These are phyloP conservation scores for Ceratocystis alfenasii DNA, from an alignment of 2,329 filamentous ascomycete species.

Conservation along the genomic window DNA sequence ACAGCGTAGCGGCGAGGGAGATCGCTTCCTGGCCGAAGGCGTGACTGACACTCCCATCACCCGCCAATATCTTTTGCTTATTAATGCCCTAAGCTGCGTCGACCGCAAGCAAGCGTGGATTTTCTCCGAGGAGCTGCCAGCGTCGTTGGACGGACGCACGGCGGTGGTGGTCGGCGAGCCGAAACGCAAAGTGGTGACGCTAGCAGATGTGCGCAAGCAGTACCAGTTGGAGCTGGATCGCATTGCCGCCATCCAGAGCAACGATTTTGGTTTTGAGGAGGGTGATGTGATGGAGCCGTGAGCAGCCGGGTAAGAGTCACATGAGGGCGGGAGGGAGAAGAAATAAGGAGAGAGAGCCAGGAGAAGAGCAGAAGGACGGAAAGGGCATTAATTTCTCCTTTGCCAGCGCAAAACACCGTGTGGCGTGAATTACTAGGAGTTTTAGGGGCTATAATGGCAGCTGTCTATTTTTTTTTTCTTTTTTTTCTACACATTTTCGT, in stretches of 20 bases:
- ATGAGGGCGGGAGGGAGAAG: not conserved
- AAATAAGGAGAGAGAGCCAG: too few species aligned
- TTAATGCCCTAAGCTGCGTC: constrained; percentile 85
- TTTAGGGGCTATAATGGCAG: not conserved
- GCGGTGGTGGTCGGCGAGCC: constrained; percentile 24
- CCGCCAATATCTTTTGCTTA: constrained; percentile 74
- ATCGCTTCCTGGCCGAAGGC: constrained; percentile 46
- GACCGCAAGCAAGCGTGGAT: constrained; percentile 72
- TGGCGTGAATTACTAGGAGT: constrained; percentile 6
- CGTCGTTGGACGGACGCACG: constrained; percentile 17
- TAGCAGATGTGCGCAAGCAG: constrained; percentile 75
- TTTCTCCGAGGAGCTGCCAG: constrained; percentile 38
- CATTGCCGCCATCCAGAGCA: constrained; percentile 75
- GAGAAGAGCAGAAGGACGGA: too few species aligned
- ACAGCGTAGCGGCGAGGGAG: constrained; percentile 31
- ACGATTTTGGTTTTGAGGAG: constrained; percentile 66
- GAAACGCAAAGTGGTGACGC: constrained; percentile 67
- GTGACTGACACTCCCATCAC: constrained; percentile 54
- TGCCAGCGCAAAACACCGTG: not conserved
- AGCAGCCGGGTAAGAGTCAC: constrained; percentile 25
- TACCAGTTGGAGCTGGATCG: constrained; percentile 86
- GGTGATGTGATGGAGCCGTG: constrained; percentile 44
- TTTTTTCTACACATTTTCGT: constrained; percentile 14
- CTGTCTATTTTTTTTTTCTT: constrained; percentile 10
- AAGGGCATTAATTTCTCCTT: not conserved